Conservation (phyloP, 192 early-diverging fungal species). For the Coemansia umbellata region DNA sequence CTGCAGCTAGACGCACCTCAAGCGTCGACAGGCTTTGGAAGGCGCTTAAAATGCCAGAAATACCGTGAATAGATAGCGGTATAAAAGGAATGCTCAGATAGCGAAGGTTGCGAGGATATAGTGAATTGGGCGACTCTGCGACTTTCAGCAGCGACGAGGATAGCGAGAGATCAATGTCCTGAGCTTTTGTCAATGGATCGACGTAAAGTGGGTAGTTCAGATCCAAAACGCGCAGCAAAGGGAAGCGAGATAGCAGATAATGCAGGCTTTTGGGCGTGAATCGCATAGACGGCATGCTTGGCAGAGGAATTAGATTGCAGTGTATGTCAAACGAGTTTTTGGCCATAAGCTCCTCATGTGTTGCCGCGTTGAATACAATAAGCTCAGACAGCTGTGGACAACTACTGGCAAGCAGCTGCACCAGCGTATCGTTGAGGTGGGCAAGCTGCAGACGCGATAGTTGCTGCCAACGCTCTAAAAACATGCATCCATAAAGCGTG, state of each 20-base stretch:
- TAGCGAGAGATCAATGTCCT: constrained; percentile 46
- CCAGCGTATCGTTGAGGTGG: constrained; percentile 49
- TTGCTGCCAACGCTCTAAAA: constrained; percentile 35
- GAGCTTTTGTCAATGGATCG: constrained; percentile 40
- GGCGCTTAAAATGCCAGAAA: constrained; percentile 34
- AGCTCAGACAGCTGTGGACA: constrained; percentile 43
- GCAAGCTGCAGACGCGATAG: constrained; percentile 45
- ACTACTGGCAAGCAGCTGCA: constrained; percentile 46
- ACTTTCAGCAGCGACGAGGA: constrained; percentile 33
- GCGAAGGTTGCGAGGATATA: constrained; percentile 38
- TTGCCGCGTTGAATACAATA: constrained; percentile 47
- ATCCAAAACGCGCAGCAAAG: constrained; percentile 43
- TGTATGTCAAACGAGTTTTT: constrained; percentile 53
- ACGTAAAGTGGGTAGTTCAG: constrained; percentile 52
- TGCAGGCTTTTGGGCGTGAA: constrained; percentile 51
- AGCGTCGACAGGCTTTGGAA: constrained; percentile 39
- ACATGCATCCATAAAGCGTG: constrained; percentile 52
- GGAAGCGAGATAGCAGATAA: constrained; percentile 42
- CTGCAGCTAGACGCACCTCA: constrained; percentile 41
- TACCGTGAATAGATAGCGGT: constrained; percentile 37
- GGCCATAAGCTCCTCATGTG: constrained; percentile 43
- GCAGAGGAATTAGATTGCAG: constrained; percentile 39
- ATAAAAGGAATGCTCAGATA: constrained; percentile 52
- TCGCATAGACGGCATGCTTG: constrained; percentile 45
- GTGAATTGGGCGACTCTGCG: constrained; percentile 11